These are phyloP conservation scores for Saccharomycopsis sp. DNA, from an alignment of 805 yeast genomes.

Conservation along the genomic window DNA sequence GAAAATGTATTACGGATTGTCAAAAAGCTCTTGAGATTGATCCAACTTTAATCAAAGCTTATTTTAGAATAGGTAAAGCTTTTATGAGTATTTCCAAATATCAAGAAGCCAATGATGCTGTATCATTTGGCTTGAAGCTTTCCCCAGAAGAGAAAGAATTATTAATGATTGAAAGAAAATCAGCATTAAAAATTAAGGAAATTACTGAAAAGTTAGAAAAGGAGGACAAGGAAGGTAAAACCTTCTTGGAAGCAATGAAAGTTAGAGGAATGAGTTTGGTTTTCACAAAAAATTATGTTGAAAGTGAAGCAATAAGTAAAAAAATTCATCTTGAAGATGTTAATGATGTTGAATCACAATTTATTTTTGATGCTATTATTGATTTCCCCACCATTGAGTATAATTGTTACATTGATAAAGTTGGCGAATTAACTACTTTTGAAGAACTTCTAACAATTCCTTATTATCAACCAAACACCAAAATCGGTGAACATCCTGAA, in stretches of 20 bases:
- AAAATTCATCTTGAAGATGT: constrained; percentile 48
- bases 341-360: constrained; percentile 61
- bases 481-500: constrained; percentile 50
- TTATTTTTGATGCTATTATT: constrained; percentile 71
- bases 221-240: constrained; percentile 28
- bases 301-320: constrained; percentile 17
- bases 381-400: constrained; percentile 78
- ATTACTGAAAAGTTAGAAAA: constrained; percentile 26
- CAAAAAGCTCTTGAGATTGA: constrained; percentile 55
- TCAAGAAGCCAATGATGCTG: constrained; percentile 62
- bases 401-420: constrained; percentile 69
- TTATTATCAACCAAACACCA: constrained; percentile 27
- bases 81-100: constrained; percentile 53
- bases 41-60: constrained; percentile 71
- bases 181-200: constrained; percentile 29
- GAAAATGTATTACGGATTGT: constrained; percentile 82
- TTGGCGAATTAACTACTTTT: constrained; percentile 64
- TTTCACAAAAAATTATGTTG: constrained; percentile 36
- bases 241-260: constrained; percentile 48
- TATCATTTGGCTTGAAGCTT: constrained; percentile 51
- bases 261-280: constrained; percentile 46
- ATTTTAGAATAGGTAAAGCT: constrained; percentile 77
- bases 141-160: constrained; percentile 55
- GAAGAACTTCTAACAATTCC: constrained; percentile 50
- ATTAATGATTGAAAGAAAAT: constrained; percentile 31